A percentile compares a stretch with the other conserved stretches of the same genome.
These are phyloP conservation scores for Pachysandra terminalis DNA, from an alignment of 164 flowering plant species.

Conservation along the genomic window DNA sequence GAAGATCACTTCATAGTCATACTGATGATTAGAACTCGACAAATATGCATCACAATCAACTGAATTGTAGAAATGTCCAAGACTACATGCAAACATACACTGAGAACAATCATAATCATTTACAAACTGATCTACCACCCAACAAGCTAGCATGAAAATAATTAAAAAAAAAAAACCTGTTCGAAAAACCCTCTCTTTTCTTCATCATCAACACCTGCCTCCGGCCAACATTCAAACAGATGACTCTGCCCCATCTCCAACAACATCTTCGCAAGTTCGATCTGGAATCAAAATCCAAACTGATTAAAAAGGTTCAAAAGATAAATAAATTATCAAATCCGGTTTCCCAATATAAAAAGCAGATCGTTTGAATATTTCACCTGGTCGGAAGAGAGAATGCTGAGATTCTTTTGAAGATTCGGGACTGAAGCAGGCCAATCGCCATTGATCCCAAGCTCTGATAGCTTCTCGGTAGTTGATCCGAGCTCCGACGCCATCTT, in stretches of 20 bases:
- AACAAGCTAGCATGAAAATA: no score
- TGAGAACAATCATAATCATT: no score
- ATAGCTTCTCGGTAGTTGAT: slow-evolving; percentile 31
- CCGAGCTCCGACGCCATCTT: slow-evolving; percentile 42
- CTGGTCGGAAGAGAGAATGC: slow-evolving; percentile 60
- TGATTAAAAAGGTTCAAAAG: neutral
- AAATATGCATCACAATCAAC: no score
- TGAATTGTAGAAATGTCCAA: no score
- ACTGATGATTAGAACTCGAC: no score
- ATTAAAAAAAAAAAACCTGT: slow-evolving; percentile 48
- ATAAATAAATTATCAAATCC: neutral
- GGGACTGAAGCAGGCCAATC: slow-evolving; percentile 43
- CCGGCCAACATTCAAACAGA: slow-evolving; percentile 78
- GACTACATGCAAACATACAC: no score
- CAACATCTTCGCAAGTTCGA: slow-evolving; percentile 68
- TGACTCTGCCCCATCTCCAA: slow-evolving; percentile 73
- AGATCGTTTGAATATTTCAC: slow-evolving; percentile 15
- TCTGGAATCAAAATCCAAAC: slow-evolving; percentile 28
- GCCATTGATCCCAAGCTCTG: slow-evolving; percentile 32
- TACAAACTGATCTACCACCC: no score
- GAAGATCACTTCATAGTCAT: no score
- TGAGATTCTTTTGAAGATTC: slow-evolving; percentile 57
- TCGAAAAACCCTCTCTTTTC: slow-evolving; percentile 63
- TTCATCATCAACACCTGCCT: slow-evolving; percentile 70
- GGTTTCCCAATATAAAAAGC: neutral